phyloP scores from a whole-genome alignment of 768 basidiomycete species.

The Tylopilus felleus region DNA sequence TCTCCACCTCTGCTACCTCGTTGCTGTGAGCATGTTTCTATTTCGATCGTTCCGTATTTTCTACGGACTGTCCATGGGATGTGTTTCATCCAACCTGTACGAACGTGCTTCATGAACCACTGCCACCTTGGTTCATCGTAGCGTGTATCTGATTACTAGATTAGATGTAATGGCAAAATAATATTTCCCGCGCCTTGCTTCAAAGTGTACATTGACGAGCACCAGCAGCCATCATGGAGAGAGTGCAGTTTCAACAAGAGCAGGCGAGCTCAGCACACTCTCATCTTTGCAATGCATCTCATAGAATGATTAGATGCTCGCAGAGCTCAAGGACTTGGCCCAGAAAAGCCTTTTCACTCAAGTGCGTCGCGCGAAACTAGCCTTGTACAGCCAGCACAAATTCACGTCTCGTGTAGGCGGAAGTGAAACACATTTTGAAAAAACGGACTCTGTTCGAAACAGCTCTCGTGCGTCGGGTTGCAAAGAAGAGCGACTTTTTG shows the following conservation, averaged over 20 bases:
- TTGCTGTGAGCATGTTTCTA: slow-evolving; percentile 4
- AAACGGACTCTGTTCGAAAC: slow-evolving; percentile 82
- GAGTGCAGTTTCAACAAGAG: slow-evolving; percentile 92
- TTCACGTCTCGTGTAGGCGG: slow-evolving; percentile 44
- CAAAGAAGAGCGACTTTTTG: slow-evolving; percentile 84
- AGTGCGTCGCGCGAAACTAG: slow-evolving; percentile 39
- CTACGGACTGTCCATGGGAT: too few relatives aligned
- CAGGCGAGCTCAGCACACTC: slow-evolving; percentile 44
- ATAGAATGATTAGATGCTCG: slow-evolving; percentile 66
- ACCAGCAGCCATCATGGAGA: slow-evolving; percentile 65
- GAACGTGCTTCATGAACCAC: background rate
- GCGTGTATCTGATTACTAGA: slow-evolving; percentile 14
- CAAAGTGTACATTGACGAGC: background rate
- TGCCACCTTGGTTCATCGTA: too few relatives aligned
- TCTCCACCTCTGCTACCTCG: background rate
- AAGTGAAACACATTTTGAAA: slow-evolving; percentile 82
- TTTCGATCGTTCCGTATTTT: background rate
- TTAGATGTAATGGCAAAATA: background rate
- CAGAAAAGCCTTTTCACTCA: slow-evolving; percentile 81
- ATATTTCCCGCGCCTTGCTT: slow-evolving; percentile 8
- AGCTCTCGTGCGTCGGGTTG: slow-evolving; percentile 75
- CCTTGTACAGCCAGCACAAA: background rate
- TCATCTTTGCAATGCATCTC: background rate
- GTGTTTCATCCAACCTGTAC: background rate
- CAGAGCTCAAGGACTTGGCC: slow-evolving; percentile 89